Evolutionary conservation across 2,329 filamentous ascomycete species (phyloP).

Genomic region (Penicillium fuscoglaucum): DNA sequence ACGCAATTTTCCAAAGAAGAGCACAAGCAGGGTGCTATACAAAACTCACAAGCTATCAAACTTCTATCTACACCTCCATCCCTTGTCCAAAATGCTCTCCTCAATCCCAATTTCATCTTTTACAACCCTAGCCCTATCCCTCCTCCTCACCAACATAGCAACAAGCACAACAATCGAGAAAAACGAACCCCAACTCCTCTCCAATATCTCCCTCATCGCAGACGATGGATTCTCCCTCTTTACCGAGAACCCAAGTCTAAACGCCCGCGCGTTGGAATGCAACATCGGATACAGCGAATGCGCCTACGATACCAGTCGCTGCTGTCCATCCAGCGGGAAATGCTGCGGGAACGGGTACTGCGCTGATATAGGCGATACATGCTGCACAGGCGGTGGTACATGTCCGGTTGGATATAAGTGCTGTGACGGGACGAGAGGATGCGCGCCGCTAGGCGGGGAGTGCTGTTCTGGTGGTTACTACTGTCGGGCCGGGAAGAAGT

Average conservation of each 20-base stretch:
- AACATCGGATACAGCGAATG: slow-evolving; percentile 15
- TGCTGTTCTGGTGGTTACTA: slow-evolving; percentile 21
- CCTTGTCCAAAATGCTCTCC: slow-evolving; percentile 3
- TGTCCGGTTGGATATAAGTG: slow-evolving; percentile 22
- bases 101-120: background rate
- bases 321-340: slow-evolving; percentile 11
- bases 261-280: slow-evolving; percentile 8
- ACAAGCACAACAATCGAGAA: background rate
- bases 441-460: slow-evolving; percentile 18
- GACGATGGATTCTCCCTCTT: background rate
- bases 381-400: slow-evolving; percentile 15
- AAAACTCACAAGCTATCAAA: background rate
- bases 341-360: slow-evolving; percentile 24
- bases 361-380: slow-evolving; percentile 12
- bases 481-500: slow-evolving; percentile 18
- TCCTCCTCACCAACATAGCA: background rate
- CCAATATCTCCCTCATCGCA: slow-evolving; percentile 10
- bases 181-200: slow-evolving; percentile 14
- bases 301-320: slow-evolving; percentile 12
- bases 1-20: background rate
- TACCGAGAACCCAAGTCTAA: slow-evolving; percentile 17
- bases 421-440: slow-evolving; percentile 12
- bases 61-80: background rate
- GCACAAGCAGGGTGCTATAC: too few species aligned
- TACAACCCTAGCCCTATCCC: background rate